Evolutionary conservation across 495 filamentous ascomycete genomes (phyloP).

Genomic region (Neurospora cerealis): DNA sequence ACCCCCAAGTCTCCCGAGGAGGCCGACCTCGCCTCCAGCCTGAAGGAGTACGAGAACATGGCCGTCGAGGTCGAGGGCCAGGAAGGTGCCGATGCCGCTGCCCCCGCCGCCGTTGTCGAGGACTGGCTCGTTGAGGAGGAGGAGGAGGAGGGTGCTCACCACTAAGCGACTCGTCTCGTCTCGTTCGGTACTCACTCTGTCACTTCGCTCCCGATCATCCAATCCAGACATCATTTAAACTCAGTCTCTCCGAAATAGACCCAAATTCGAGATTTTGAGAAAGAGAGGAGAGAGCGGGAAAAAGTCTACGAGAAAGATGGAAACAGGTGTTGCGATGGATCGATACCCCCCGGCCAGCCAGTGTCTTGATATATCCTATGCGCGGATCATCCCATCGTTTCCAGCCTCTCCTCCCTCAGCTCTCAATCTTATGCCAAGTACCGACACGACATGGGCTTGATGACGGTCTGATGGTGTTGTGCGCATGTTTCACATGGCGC

Average conservation of each 20-base stretch:
- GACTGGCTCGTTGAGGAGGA: constrained; percentile 42
- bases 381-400: not conserved
- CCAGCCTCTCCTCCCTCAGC: not conserved
- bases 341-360: not conserved
- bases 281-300: not conserved
- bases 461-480: not conserved
- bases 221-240: not conserved
- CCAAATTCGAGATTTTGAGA: not conserved
- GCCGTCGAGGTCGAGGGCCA: constrained; percentile 92
- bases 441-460: not conserved
- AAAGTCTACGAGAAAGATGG: not conserved
- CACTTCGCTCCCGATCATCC: not conserved
- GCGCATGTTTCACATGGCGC: not conserved
- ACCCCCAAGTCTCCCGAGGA: constrained; percentile 83
- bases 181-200: not conserved
- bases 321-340: not conserved
- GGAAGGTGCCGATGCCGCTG: constrained; percentile 31
- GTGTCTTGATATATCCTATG: not conserved
- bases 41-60: constrained; percentile 88
- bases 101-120: constrained; percentile 30
- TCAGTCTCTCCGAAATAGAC: not conserved
- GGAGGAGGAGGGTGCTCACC: constrained; percentile 30
- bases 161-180: not conserved
- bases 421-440: not conserved
- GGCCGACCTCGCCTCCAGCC: constrained; percentile 74